Conservation (phyloP, 129 eudicot species). For the Dittrichia graveolens region DNA sequence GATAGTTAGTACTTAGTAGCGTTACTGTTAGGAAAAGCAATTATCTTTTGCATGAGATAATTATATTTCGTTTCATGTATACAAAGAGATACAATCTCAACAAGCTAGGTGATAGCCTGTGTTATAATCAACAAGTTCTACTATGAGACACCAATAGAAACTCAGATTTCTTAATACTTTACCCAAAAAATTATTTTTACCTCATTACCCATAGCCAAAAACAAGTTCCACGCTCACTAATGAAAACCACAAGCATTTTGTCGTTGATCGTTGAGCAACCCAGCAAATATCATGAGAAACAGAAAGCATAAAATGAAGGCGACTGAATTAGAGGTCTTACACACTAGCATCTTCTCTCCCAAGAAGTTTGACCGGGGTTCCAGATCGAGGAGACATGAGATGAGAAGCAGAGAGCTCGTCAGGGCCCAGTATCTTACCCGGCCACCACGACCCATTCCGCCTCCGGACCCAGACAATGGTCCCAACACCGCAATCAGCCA, state of each 20-base stretch:
- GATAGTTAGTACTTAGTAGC: neutral
- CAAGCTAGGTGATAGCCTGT: constrained; percentile 11
- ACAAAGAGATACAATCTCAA: neutral
- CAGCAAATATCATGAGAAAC: neutral
- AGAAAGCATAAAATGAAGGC: neutral
- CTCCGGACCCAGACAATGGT: constrained; percentile 96
- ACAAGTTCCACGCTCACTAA: neutral
- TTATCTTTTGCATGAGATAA: neutral
- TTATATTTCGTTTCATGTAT: neutral
- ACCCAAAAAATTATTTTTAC: constrained; percentile 1
- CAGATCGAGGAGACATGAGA: constrained; percentile 96
- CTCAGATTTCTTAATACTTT: neutral
- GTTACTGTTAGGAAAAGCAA: constrained; percentile 1
- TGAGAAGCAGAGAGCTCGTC: constrained; percentile 88
- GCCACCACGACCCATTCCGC: constrained; percentile 99
- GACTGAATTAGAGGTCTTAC: constrained; percentile 44
- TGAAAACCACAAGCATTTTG: neutral
- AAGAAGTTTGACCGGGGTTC: constrained; percentile 97
- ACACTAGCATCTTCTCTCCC: constrained; percentile 99
- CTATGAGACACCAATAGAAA: neutral
- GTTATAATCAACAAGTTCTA: constrained; percentile 3
- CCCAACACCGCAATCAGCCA: constrained; percentile 69
- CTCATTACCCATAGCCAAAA: neutral
- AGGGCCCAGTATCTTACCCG: constrained; percentile 89
- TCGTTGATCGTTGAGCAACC: constrained; percentile 8